Evolutionary conservation across 2,329 filamentous ascomycete species (phyloP), one percentile per base, ranked within the genome.

Genomic region (Penicillium digitatum): DNA sequence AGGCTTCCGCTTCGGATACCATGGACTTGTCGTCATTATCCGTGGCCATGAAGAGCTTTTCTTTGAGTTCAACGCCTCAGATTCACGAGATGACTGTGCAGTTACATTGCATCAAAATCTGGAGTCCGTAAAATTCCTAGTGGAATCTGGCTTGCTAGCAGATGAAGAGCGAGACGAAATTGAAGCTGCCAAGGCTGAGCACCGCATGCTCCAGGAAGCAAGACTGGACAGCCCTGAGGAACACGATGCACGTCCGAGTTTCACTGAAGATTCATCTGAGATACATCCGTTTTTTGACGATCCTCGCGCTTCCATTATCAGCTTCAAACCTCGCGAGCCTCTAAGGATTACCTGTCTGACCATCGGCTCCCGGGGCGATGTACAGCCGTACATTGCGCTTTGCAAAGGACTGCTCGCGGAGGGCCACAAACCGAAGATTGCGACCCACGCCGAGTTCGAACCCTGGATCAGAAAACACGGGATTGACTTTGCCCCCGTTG

Each of bases 371-470:
- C 83, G 94, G 56, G 94, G 94, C 24, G 94, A 99, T 69, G 93
- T 99, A 4, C 94, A 99, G 71, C 94, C 94, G 0, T 99, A 97
- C 70, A 97, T 99, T 70, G 91, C 94, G 0, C 79, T 99, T 1
- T 96, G 94, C 76, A 96, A 96, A 69, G 90, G 89, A 0, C 78
- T 99, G 1, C 73, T 95, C 39, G 88, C 87, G 0, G 92, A 99
- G 63, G 94, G 94, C 0, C 94, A 99, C 72, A 84, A 82, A 58
- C 83, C 88, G 16, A 87, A 84, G 59, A 99, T 99, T 64, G 94
- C 93, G 11, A 97, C 94, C 0, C 94, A 99, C 70, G 81, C 79
- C 24, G 93, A 97, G 71, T 99, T 99, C 66, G 86, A 88, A 64
- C 82, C 79, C 14, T 99, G 93, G 92, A 84, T 99, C 42, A 84